Percentiles rank a stretch among this genome's conserved stretches.
phyloP scores from a whole-genome alignment of 73 alveolate genomes.

The Urostyla sp. region DNA sequence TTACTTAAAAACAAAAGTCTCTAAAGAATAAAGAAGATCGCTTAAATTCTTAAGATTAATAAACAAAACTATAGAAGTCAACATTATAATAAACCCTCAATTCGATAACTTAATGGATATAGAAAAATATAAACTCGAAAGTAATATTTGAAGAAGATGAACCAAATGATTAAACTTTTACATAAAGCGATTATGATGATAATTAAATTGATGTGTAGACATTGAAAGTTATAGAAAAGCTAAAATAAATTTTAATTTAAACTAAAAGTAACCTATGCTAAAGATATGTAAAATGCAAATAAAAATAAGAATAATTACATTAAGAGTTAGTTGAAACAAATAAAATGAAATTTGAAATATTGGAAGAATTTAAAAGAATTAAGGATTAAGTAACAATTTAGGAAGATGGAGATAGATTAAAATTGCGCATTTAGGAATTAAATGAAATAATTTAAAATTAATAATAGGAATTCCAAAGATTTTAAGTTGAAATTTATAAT shows the following conservation, averaged over 20 bases:
- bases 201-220: background rate
- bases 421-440: background rate
- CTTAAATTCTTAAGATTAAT: background rate
- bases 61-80: background rate
- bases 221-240: constrained; percentile 7
- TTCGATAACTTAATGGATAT: background rate
- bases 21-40: constrained; percentile 1
- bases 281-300: background rate
- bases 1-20: background rate
- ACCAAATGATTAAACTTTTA: background rate
- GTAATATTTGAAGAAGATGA: constrained; percentile 3
- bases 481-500: constrained; percentile 16
- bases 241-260: background rate
- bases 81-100: background rate
- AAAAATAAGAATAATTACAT: background rate
- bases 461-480: constrained; percentile 5
- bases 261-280: background rate
- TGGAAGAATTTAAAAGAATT: constrained; percentile 38
- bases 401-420: constrained; percentile 4
- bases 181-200: background rate
- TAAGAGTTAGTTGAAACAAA: constrained; percentile 6
- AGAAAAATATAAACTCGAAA: constrained; percentile 4
- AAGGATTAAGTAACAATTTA: constrained; percentile 5
- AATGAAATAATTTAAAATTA: background rate
- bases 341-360: constrained; percentile 9